A percentile compares a stretch with the other conserved stretches of the same genome.
Conservation (phyloP, 352 stramenopile genomes). For the Pythium guiyangense region DNA sequence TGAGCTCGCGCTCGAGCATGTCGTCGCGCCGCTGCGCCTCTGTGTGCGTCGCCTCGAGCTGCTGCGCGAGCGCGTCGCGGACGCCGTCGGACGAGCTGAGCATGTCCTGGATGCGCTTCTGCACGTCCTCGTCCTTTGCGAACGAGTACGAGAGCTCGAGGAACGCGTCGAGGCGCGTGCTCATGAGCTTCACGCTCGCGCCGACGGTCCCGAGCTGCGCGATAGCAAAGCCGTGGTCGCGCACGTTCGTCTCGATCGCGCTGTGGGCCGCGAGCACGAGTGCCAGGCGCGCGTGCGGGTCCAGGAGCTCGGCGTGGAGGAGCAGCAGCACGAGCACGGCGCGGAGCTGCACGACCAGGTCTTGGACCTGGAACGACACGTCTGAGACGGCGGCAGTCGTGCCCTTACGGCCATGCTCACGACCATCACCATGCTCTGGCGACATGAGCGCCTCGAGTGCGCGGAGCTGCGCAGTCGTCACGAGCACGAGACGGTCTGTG, state of each 20-base stretch:
- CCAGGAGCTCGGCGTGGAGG: conserved; percentile 31
- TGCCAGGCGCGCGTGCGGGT: conserved; percentile 30
- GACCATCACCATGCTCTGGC: too few species aligned
- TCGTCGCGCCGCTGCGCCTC: conserved; percentile 49
- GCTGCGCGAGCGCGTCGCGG: conserved; percentile 33
- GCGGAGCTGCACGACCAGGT: conserved; percentile 61
- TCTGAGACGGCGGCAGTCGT: conserved; percentile 8
- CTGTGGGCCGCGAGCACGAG: conserved; percentile 25
- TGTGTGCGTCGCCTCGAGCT: conserved; percentile 36
- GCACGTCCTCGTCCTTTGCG: conserved; percentile 69
- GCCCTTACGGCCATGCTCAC: not conserved
- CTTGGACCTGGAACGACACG: conserved; percentile 23
- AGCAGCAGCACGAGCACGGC: conserved; percentile 48
- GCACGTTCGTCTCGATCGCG: conserved; percentile 27
- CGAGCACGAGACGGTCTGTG: conserved; percentile 30
- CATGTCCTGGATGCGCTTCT: conserved; percentile 66
- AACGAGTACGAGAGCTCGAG: conserved; percentile 61
- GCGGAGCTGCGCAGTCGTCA: conserved; percentile 30
- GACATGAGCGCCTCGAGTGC: conserved; percentile 20
- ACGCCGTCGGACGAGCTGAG: conserved; percentile 40
- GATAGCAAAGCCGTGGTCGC: conserved; percentile 40
- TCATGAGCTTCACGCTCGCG: conserved; percentile 64
- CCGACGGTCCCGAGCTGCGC: conserved; percentile 43
- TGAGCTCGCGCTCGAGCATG: conserved; percentile 48
- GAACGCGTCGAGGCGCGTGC: conserved; percentile 51